Base-by-base conservation (phyloP, 208 protist genomes). In the Trypanosoma rangeli region DNA sequence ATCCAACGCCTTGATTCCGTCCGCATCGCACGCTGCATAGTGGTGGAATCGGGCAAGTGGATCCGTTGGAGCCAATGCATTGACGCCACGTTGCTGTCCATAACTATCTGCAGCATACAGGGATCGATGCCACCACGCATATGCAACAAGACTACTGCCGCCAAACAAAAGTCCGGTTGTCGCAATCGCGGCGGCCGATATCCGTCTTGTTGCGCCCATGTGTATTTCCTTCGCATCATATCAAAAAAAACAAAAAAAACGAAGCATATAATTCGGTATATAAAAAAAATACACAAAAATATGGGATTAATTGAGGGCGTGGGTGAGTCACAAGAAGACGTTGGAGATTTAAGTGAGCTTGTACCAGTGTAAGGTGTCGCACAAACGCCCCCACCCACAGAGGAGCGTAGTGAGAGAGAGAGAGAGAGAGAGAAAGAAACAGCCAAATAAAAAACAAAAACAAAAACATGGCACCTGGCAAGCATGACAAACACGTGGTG, bases 21-120 rank as follows among this genome's bases (percentile, higher is more conserved):
- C 55, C 28, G 62, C 24, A 48, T 63, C 42, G 35, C 33, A 61
- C 31, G 13, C 61, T 3, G 70, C 59, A 39, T 74, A 74, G 10
- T 46, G 18, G 48, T 56, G 46, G 28, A 74, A 74, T 12, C 70
- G 70, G 10, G 12, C 37, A 12, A 35, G 54, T 59, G 49, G 50
- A 31, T 63, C n/a, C 20, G 13, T 57, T 53, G 53, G 29, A 44
- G 3, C 52, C 31, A 29, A 4, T 24, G 37, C 18, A 3, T 16
- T 20, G 29, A 35, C 39, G 37, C 26, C 1, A 29, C 1, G 22
- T 44, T 28, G 16, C 22, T 44, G 44, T 15, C 48, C 39, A 35
- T 28, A 10, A 35, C n/a, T 22, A 31, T n/a, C 49, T 10, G 18
- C 29, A 0, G 39, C 39, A 52, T 26, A 16, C 37, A 9, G 12